These are phyloP conservation scores for Tolypocladium inflatum DNA, from an alignment of 2,329 filamentous ascomycete genomes.

Conservation along the genomic window DNA sequence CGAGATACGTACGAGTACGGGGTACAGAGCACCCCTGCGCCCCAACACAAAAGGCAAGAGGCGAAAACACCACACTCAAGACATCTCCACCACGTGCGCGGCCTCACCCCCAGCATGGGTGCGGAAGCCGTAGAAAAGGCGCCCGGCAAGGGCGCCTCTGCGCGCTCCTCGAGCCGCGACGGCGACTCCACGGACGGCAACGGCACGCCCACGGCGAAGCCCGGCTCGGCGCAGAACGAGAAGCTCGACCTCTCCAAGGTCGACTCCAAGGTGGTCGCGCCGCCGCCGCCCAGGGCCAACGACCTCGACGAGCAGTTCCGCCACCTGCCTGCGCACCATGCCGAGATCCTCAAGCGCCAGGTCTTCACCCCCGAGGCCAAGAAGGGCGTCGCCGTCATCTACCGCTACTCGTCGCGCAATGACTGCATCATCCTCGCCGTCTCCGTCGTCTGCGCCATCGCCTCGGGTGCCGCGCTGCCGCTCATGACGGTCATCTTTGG, in stretches of 20 bases:
- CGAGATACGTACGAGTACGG: no score
- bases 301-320: constrained; percentile 44
- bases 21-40: background rate
- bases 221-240: background rate
- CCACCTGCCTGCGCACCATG: constrained; percentile 57
- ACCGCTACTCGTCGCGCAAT: constrained; percentile 57
- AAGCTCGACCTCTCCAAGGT: constrained; percentile 6
- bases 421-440: constrained; percentile 56
- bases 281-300: constrained; percentile 18
- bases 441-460: constrained; percentile 55
- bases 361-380: constrained; percentile 54
- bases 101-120: background rate
- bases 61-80: background rate
- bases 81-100: background rate
- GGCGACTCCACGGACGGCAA: constrained; percentile 3
- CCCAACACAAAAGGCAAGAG: background rate
- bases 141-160: background rate
- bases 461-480: constrained; percentile 64
- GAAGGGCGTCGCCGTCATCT: constrained; percentile 56
- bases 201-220: constrained; percentile 1
- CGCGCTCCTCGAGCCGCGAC: background rate
- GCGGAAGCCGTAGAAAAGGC: background rate
- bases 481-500: constrained; percentile 79
- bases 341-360: constrained; percentile 57
- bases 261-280: constrained; percentile 9